phyloP scores from a whole-genome alignment of 2,329 filamentous ascomycete genomes.

The Purpureocillium takamizusanense region DNA sequence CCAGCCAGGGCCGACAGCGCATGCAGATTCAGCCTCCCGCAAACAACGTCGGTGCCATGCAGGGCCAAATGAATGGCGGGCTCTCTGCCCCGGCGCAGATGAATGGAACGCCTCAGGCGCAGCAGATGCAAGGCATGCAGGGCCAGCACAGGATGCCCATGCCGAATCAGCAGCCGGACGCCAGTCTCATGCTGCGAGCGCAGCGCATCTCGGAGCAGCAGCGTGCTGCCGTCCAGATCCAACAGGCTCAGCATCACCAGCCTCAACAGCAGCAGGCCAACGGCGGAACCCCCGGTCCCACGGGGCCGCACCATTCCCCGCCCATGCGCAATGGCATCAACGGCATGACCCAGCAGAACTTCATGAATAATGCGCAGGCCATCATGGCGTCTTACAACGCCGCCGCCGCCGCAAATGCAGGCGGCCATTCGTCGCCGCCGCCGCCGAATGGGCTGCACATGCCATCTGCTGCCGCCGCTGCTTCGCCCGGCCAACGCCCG shows the following conservation, averaged over 20 bases:
- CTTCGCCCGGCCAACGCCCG: conserved; percentile 31
- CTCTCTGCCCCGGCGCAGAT: conserved; percentile 49
- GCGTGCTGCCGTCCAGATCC: conserved; percentile 40
- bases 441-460: conserved; percentile 37
- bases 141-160: conserved; percentile 52
- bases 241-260: conserved; percentile 26
- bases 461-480: conserved; percentile 31
- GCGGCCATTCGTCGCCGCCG: conserved; percentile 34
- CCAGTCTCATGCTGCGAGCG: conserved; percentile 51
- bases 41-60: conserved; percentile 38
- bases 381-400: conserved; percentile 41
- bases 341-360: conserved; percentile 41
- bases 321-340: conserved; percentile 33
- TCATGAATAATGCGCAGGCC: conserved; percentile 41
- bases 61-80: conserved; percentile 40
- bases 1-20: conserved; percentile 35
- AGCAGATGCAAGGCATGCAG: conserved; percentile 52
- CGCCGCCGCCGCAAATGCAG: conserved; percentile 25
- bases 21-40: conserved; percentile 45
- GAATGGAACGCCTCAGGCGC: conserved; percentile 59
- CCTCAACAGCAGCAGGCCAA: conserved; percentile 16
- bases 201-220: conserved; percentile 60
- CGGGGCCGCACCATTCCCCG: conserved; percentile 33
- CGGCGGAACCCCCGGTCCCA: conserved; percentile 21
- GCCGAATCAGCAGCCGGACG: conserved; percentile 33